Percentiles rank a stretch among this genome's conserved stretches.
These are phyloP conservation scores for Talaromyces sp. DNA, from an alignment of 2,329 filamentous ascomycete genomes.

Conservation along the genomic window DNA sequence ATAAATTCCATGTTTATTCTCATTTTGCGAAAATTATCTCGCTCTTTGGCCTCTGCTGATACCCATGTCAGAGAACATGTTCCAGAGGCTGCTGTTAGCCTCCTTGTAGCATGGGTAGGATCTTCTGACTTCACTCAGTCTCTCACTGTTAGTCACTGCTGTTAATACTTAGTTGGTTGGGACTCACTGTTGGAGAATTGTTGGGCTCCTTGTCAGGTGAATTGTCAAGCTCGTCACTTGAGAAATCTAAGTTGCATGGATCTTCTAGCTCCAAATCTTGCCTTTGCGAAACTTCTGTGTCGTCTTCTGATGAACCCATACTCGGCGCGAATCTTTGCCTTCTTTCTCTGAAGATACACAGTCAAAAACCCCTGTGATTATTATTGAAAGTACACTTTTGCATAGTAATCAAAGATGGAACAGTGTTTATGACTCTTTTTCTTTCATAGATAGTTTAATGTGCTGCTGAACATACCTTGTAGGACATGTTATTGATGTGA, in stretches of 20 bases:
- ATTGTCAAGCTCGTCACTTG: neutral
- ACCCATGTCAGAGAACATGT: constrained; percentile 23
- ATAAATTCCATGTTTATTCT: constrained; percentile 17
- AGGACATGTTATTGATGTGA: neutral
- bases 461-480: neutral
- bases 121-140: neutral
- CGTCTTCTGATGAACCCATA: neutral
- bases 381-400: neutral
- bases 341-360: neutral
- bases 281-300: neutral
- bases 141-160: neutral
- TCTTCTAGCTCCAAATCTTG: neutral
- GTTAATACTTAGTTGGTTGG: neutral
- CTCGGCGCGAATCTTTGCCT: neutral
- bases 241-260: neutral
- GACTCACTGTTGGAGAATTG: neutral
- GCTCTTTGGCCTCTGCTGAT: constrained; percentile 18
- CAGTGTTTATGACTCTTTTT: neutral
- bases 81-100: neutral
- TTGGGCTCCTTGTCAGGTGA: neutral
- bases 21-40: constrained; percentile 19
- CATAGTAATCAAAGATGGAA: neutral
- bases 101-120: neutral
- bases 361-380: neutral
- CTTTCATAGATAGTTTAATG: neutral